Conservation (phyloP, 2,329 filamentous ascomycete genomes). For the Pseudofabraea citricarpa region DNA sequence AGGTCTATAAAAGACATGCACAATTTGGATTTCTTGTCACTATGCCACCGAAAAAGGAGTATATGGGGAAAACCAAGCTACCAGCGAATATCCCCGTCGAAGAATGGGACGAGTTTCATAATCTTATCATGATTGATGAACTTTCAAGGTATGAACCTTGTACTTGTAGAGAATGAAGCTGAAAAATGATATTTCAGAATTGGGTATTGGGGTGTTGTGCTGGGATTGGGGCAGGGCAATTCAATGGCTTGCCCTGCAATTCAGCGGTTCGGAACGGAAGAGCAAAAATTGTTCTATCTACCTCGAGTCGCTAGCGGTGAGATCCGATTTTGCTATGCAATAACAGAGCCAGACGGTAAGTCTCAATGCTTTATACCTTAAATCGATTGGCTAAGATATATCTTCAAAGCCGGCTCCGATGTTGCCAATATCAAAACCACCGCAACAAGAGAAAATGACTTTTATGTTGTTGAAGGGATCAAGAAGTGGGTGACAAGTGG, state of each 20-base stretch:
- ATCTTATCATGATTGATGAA: constrained; percentile 90
- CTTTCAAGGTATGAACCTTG: background rate
- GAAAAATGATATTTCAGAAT: background rate
- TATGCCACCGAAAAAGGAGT: background rate
- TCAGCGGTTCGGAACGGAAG: background rate
- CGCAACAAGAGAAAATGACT: constrained; percentile 72
- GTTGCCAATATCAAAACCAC: constrained; percentile 94
- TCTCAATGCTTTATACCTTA: background rate
- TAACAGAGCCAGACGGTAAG: constrained; percentile 90
- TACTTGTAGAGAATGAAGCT: background rate
- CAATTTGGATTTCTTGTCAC: background rate
- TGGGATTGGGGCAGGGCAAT: background rate
- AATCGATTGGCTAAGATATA: no score
- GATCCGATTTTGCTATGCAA: constrained; percentile 92
- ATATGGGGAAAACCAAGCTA: background rate
- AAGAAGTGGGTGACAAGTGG: background rate
- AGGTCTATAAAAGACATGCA: background rate
- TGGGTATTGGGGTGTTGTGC: background rate
- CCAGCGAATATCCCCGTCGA: background rate
- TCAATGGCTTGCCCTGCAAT: background rate
- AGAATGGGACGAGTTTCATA: constrained; percentile 90
- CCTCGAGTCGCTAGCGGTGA: constrained; percentile 82
- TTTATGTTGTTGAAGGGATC: background rate
- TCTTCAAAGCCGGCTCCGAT: constrained; percentile 66
- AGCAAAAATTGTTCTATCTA: constrained; percentile 31